Evolutionary conservation across 768 basidiomycete species (phyloP).

Genomic region (Coprinellus aureogranulatus): DNA sequence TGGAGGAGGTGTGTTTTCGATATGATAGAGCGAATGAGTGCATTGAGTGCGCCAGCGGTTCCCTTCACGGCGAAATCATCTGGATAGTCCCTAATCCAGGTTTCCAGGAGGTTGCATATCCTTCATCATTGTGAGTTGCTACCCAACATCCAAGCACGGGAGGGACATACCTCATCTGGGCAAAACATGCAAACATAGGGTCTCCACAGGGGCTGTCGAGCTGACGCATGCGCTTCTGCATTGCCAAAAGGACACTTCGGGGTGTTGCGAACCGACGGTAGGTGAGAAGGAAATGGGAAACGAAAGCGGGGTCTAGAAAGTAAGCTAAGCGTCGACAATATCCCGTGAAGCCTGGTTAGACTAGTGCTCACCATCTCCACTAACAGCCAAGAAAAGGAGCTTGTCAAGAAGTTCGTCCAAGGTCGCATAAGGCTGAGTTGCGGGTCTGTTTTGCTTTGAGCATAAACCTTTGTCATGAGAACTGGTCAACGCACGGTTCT

Average conservation of each 20-base stretch:
- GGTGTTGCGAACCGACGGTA: slow-evolving; percentile 82
- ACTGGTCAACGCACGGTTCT: slow-evolving; percentile 46
- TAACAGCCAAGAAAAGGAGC: slow-evolving; percentile 76
- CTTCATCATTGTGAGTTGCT: too few species aligned
- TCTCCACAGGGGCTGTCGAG: slow-evolving; percentile 71
- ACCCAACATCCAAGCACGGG: slow-evolving; percentile 4
- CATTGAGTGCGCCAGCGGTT: slow-evolving; percentile 67
- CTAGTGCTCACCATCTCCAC: slow-evolving; percentile 69
- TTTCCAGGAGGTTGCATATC: slow-evolving; percentile 75
- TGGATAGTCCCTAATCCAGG: slow-evolving; percentile 75
- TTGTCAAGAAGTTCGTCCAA: slow-evolving; percentile 81
- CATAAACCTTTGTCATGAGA: not conserved
- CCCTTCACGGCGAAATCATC: slow-evolving; percentile 79
- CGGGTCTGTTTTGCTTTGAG: slow-evolving; percentile 34
- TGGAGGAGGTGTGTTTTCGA: slow-evolving; percentile 80
- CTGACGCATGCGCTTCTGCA: slow-evolving; percentile 84
- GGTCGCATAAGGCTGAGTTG: slow-evolving; percentile 64
- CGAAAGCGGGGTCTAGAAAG: slow-evolving; percentile 65
- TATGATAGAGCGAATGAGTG: slow-evolving; percentile 75
- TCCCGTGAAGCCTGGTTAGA: too few species aligned
- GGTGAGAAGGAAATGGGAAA: slow-evolving; percentile 78
- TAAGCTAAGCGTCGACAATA: too few species aligned
- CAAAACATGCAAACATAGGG: slow-evolving; percentile 84
- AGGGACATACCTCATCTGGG: slow-evolving; percentile 72
- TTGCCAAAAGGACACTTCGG: slow-evolving; percentile 74